Evolutionary conservation across 352 stramenopile genomes (phyloP).

Genomic region (Pythium scleroteichum): DNA sequence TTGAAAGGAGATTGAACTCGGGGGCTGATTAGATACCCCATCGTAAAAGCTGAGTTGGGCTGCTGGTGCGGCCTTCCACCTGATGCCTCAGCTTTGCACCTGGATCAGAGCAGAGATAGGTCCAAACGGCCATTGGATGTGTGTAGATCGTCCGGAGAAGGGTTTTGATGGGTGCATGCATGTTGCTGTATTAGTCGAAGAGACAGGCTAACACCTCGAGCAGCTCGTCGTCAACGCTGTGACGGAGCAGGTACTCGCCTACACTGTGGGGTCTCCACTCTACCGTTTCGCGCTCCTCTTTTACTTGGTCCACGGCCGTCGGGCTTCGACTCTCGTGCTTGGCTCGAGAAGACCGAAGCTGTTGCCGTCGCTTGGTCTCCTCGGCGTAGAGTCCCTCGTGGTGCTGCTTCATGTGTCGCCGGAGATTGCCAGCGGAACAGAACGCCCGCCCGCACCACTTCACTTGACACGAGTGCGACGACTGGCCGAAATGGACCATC

Average conservation of each 20-base stretch:
- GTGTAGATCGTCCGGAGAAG: too few relatives aligned
- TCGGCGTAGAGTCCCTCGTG: neutral
- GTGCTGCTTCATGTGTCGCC: slow-evolving; percentile 7
- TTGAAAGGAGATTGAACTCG: too few relatives aligned
- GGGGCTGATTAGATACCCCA: too few relatives aligned
- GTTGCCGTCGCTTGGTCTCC: too few relatives aligned
- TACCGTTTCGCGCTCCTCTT: neutral
- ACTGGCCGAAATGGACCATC: slow-evolving; percentile 17
- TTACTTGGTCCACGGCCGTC: neutral
- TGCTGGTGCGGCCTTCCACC: too few relatives aligned
- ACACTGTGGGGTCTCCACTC: neutral
- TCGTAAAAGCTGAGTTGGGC: too few relatives aligned
- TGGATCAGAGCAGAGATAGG: too few relatives aligned
- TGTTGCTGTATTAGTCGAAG: slow-evolving; percentile 9
- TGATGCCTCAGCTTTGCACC: too few relatives aligned
- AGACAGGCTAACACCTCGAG: slow-evolving; percentile 5
- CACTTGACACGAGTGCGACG: slow-evolving; percentile 37
- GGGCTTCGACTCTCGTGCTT: neutral
- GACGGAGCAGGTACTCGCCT: neutral
- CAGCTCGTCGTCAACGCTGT: neutral
- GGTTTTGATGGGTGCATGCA: too few relatives aligned
- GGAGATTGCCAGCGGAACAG: slow-evolving; percentile 52
- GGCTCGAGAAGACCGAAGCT: too few relatives aligned
- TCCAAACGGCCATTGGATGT: too few relatives aligned
- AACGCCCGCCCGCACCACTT: slow-evolving; percentile 56